Evolutionary conservation across 106 monocot genomes (phyloP).

Genomic region (Phalaenopsis aphrodite): DNA sequence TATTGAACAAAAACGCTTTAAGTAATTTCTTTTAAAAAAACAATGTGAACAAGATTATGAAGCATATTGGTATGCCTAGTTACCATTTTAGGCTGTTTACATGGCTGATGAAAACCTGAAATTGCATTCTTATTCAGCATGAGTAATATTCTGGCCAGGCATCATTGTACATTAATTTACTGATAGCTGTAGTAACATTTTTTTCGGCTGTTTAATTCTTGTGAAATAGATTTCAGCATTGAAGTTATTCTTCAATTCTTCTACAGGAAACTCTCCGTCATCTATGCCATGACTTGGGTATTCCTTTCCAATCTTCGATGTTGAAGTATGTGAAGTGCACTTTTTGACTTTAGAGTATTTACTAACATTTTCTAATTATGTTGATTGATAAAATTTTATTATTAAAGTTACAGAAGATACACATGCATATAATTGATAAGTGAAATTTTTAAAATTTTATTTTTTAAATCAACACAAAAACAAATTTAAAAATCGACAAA

Average conservation of each 20-base stretch:
- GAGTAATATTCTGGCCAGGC: neutral
- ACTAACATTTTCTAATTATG: neutral
- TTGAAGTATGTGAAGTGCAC: conserved; percentile 51
- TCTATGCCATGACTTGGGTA: conserved; percentile 75
- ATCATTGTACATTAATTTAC: neutral
- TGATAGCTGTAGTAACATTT: neutral
- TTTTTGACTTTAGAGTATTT: neutral
- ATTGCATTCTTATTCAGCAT: neutral
- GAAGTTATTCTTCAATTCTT: conserved; percentile 7
- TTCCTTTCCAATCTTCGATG: conserved; percentile 87
- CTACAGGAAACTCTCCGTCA: conserved; percentile 67
- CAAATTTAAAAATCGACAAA: too few relatives aligned
- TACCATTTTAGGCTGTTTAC: too few relatives aligned
- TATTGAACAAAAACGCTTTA: neutral
- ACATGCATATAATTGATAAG: too few relatives aligned
- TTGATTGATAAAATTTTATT: neutral
- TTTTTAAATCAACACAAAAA: too few relatives aligned
- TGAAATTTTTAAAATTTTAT: too few relatives aligned
- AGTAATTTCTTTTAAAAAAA: neutral
- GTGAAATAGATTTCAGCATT: neutral
- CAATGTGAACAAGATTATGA: neutral
- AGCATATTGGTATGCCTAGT: neutral
- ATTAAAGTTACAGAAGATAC: neutral
- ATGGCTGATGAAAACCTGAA: neutral
- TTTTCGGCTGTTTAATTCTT: neutral